phyloP scores from a whole-genome alignment of 257 asterid genomes.

The Nicotiana benthamiana region DNA sequence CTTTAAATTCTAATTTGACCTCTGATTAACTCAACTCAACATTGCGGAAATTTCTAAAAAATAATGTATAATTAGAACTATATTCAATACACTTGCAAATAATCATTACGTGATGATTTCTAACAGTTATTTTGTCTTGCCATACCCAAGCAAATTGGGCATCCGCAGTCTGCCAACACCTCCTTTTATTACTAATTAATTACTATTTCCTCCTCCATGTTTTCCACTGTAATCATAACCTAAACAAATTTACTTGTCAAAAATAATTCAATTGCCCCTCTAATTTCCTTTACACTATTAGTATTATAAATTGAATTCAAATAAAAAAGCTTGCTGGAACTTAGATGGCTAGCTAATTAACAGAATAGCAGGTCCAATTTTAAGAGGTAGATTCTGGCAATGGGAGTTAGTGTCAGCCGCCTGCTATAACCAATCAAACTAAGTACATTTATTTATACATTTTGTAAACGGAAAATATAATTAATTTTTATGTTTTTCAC shows the following conservation, averaged over 20 bases:
- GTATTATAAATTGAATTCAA: too few relatives aligned
- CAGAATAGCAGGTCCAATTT: neutral
- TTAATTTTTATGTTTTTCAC: neutral
- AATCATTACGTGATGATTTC: conserved; percentile 44
- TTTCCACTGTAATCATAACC: neutral
- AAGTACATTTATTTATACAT: neutral
- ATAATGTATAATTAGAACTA: conserved; percentile 4
- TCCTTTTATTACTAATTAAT: neutral
- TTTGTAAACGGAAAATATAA: neutral
- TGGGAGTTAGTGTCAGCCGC: neutral
- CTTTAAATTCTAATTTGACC: too few relatives aligned
- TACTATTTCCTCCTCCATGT: neutral
- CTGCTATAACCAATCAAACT: neutral
- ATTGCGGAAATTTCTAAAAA: neutral
- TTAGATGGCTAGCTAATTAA: too few relatives aligned
- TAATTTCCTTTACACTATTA: too few relatives aligned
- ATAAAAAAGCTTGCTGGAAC: too few relatives aligned
- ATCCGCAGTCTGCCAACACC: neutral
- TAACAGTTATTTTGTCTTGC: conserved; percentile 16
- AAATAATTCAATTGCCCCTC: too few relatives aligned
- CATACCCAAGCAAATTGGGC: neutral
- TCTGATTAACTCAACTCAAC: neutral
- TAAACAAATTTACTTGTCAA: neutral
- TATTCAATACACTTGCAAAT: neutral
- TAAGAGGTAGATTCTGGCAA: neutral